These are phyloP conservation scores for Pyrrhoderma lamaoense DNA, from an alignment of 1,284 basidiomycete species.

Conservation along the genomic window DNA sequence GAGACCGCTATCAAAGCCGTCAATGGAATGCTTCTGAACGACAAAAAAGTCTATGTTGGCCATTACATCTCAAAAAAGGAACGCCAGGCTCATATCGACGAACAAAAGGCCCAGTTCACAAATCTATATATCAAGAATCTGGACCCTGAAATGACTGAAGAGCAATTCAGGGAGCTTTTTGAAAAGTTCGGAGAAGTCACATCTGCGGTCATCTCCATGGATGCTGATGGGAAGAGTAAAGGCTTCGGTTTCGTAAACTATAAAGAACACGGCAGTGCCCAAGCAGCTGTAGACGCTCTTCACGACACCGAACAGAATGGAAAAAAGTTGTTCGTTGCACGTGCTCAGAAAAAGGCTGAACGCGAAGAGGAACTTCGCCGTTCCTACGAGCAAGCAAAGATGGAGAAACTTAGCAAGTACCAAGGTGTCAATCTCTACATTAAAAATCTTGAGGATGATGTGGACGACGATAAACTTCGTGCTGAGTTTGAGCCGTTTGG, in stretches of 20 bases:
- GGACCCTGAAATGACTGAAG: constrained; percentile 77
- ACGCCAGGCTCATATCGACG: constrained; percentile 96
- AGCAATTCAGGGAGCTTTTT: constrained; percentile 87
- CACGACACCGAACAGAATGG: constrained; percentile 86
- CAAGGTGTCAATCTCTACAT: constrained; percentile 99
- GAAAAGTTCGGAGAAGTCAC: constrained; percentile 78
- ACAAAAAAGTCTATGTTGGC: constrained; percentile 98
- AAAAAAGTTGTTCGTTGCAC: constrained; percentile 91
- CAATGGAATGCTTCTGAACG: constrained; percentile 98
- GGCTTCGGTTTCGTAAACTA: constrained; percentile 99
- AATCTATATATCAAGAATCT: constrained; percentile 99
- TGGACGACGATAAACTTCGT: constrained; percentile 93
- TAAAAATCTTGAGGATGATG: constrained; percentile 95
- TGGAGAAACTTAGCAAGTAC: constrained; percentile 98
- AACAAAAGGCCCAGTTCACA: constrained; percentile 95
- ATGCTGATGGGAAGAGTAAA: constrained; percentile 87
- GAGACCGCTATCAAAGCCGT: constrained; percentile 97
- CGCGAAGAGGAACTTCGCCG: constrained; percentile 95
- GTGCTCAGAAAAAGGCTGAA: constrained; percentile 98
- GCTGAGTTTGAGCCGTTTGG: constrained; percentile 96
- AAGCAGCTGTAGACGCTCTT: constrained; percentile 83
- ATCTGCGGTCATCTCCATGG: constrained; percentile 76
- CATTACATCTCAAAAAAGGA: constrained; percentile 98
- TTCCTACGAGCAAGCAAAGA: constrained; percentile 92
- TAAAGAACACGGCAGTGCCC: constrained; percentile 88